phyloP scores from a whole-genome alignment of 1,139 yeast genomes.

The Pichia sp. region DNA sequence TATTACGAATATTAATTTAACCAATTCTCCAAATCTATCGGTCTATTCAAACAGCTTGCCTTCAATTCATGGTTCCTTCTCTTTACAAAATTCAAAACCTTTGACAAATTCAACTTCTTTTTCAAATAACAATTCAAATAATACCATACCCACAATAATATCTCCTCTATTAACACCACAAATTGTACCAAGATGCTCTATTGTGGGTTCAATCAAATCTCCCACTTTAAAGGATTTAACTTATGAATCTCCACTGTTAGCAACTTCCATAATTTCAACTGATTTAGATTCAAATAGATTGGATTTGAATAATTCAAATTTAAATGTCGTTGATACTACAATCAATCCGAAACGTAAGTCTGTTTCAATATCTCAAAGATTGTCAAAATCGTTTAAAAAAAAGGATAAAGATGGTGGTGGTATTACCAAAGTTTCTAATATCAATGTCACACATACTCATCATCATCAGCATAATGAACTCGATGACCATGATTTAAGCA shows the following conservation, averaged over 20 bases:
- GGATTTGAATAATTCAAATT: slow-evolving; percentile 17
- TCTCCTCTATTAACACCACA: slow-evolving; percentile 29
- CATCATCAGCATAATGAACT: background rate
- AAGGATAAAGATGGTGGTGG: background rate
- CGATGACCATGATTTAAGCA: background rate
- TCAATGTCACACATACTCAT: background rate
- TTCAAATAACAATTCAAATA: background rate
- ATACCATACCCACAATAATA: slow-evolving; percentile 17
- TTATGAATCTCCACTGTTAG: slow-evolving; percentile 28
- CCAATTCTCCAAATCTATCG: slow-evolving; percentile 13
- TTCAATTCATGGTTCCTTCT: slow-evolving; percentile 5
- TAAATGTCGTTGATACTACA: background rate
- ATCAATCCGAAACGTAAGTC: background rate
- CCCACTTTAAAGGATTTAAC: slow-evolving; percentile 24
- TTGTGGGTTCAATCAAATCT: slow-evolving; percentile 17
- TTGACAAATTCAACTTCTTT: slow-evolving; percentile 3
- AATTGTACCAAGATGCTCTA: slow-evolving; percentile 12
- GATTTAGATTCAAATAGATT: slow-evolving; percentile 28
- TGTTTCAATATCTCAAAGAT: slow-evolving; percentile 6
- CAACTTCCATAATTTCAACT: slow-evolving; percentile 12
- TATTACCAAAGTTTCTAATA: background rate
- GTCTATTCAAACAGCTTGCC: background rate
- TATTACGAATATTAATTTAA: slow-evolving; percentile 5
- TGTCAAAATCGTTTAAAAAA: slow-evolving; percentile 2
- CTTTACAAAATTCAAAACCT: slow-evolving; percentile 3